These are phyloP conservation scores for Amanita molliuscula DNA, from an alignment of 768 basidiomycete genomes.

Conservation along the genomic window DNA sequence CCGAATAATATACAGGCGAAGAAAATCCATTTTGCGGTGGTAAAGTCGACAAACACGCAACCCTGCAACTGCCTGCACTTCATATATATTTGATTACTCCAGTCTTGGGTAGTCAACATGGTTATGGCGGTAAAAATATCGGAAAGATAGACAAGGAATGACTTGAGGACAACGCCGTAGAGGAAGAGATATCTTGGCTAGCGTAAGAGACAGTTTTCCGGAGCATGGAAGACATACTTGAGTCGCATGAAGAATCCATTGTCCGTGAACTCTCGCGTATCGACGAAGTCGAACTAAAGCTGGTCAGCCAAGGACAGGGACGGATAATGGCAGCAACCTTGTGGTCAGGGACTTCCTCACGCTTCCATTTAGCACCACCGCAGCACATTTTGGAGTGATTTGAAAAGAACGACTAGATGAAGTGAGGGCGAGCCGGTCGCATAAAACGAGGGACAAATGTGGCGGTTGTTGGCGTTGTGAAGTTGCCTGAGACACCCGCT, in stretches of 20 bases:
- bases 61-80: conserved; percentile 52
- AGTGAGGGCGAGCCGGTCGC: conserved; percentile 45
- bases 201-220: not conserved
- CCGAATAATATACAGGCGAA: conserved; percentile 97
- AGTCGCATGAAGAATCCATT: conserved; percentile 79
- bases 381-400: conserved; percentile 39
- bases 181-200: conserved; percentile 76
- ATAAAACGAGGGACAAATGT: conserved; percentile 17
- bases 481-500: conserved; percentile 11
- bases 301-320: conserved; percentile 14
- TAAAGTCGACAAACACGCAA: conserved; percentile 82
- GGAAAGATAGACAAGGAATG: conserved; percentile 91
- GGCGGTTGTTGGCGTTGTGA: conserved; percentile 5
- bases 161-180: conserved; percentile 89
- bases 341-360: conserved; percentile 95
- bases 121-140: conserved; percentile 98
- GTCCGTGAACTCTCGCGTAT: conserved; percentile 86
- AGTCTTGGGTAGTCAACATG: conserved; percentile 84
- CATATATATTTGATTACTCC: conserved; percentile 88
- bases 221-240: conserved; percentile 44
- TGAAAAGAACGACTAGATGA: conserved; percentile 16
- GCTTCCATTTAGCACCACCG: conserved; percentile 85
- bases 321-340: conserved; percentile 47
- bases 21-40: conserved; percentile 91
- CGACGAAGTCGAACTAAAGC: conserved; percentile 89